Conservation (phyloP, 2,329 filamentous ascomycete species). For the Aspergillaceae sp. region DNA sequence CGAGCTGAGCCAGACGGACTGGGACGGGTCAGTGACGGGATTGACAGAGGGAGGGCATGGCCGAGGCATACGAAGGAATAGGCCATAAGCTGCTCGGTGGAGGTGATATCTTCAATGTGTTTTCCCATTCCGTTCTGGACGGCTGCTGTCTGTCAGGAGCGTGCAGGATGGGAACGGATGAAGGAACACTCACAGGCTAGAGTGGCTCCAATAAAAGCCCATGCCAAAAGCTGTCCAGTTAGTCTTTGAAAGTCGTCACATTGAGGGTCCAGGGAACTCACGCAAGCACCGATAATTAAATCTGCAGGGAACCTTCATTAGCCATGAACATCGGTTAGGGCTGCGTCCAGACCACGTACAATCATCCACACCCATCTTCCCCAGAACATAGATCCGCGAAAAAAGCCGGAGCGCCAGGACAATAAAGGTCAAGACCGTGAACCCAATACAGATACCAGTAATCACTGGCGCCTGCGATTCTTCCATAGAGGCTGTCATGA, state of each 20-base stretch:
- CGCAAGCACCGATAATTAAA: slow-evolving; percentile 23
- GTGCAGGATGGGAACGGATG: too few relatives aligned
- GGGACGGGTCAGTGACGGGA: not conserved
- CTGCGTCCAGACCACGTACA: slow-evolving; percentile 13
- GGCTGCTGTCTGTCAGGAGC: slow-evolving; percentile 1
- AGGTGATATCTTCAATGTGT: slow-evolving; percentile 8
- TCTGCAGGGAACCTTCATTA: slow-evolving; percentile 12
- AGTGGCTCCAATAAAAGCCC: slow-evolving; percentile 30
- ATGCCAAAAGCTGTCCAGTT: slow-evolving; percentile 20
- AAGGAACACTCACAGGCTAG: slow-evolving; percentile 19
- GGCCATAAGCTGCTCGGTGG: slow-evolving; percentile 2
- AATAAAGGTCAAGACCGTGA: slow-evolving; percentile 31
- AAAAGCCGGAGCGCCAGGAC: slow-evolving; percentile 32
- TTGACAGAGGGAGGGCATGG: not conserved
- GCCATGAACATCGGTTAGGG: not conserved
- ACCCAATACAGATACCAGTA: slow-evolving; percentile 27
- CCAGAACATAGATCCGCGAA: slow-evolving; percentile 32
- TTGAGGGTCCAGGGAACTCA: slow-evolving; percentile 9
- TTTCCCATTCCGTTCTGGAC: slow-evolving; percentile 12
- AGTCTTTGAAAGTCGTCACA: not conserved
- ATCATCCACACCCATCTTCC: slow-evolving; percentile 21
- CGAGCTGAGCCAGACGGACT: slow-evolving; percentile 40
- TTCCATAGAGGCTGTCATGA: slow-evolving; percentile 9
- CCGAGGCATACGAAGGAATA: slow-evolving; percentile 6
- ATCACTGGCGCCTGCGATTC: slow-evolving; percentile 29